Conservation (phyloP, 129 eudicot species). For the Smallanthus sonchifolius region DNA sequence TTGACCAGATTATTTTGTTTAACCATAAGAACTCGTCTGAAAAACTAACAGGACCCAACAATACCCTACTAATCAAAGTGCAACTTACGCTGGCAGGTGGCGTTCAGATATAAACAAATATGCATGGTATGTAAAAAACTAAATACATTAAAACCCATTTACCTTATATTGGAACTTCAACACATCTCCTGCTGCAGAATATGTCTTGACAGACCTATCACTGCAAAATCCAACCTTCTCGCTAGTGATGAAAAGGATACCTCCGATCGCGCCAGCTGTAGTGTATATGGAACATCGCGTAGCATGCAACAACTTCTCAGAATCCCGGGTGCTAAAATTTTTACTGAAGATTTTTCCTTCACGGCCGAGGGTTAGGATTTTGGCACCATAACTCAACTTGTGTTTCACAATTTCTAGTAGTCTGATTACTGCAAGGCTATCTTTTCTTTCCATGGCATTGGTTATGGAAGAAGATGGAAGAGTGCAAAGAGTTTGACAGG, state of each 20-base stretch:
- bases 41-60: too few relatives aligned
- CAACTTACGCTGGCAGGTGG: too few relatives aligned
- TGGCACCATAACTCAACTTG: slow-evolving; percentile 32
- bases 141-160: not conserved
- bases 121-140: not conserved
- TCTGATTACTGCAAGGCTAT: slow-evolving; percentile 7
- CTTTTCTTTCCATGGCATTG: slow-evolving; percentile 3
- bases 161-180: slow-evolving; percentile 33
- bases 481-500: not conserved
- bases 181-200: slow-evolving; percentile 24
- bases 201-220: slow-evolving; percentile 22
- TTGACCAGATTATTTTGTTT: too few relatives aligned
- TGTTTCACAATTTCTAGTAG: slow-evolving; percentile 28
- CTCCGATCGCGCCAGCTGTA: slow-evolving; percentile 31
- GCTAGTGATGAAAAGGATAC: slow-evolving; percentile 31
- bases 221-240: slow-evolving; percentile 32
- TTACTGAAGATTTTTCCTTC: slow-evolving; percentile 19
- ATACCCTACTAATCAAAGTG: not conserved
- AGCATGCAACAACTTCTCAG: slow-evolving; percentile 32
- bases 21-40: too few relatives aligned
- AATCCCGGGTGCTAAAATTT: slow-evolving; percentile 9
- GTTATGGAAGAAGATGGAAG: slow-evolving; percentile 12
- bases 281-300: slow-evolving; percentile 32
- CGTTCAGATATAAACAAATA: not conserved
- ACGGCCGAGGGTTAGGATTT: slow-evolving; percentile 26